Base-by-base conservation (phyloP, 164 flowering plant species). In the Umbellularia californica region DNA sequence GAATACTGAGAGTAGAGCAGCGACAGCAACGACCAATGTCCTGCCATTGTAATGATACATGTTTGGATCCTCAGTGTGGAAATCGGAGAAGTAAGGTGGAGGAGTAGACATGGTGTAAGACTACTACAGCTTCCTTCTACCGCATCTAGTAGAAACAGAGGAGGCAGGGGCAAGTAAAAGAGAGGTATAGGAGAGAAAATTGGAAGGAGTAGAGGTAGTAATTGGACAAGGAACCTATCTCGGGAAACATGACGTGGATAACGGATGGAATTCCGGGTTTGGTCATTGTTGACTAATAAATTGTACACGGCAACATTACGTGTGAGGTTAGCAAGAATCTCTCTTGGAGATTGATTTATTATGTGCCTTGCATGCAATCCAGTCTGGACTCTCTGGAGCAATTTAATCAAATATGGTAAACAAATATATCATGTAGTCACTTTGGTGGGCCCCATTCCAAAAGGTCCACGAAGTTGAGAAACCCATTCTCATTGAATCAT, bases 21-120 rank as follows among this genome's bases (percentile, higher is more conserved):
- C 72, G 15, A 87, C 52, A 5, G 89, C 91, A 0, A 84, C 86
- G 0, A 90, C 81, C 84, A 89, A 72, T 64, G 87, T 70, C 73
- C 83, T 85, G 52, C 80, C 78, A 72, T 86, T 76, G 81, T 81
- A 77, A 0, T 89, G 85, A 70, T 84, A 69, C 3, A n/a, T 0
- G 80, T 77, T 73, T 30, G 80, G 20, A 76, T 66, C 20, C 84
- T n/a, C 23, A 81, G 14, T 35, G 69, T 62, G 79, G 23, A 35
- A 72, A 65, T 62, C 24, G 50, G 65, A 25, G 4, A 68, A 24
- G 27, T 30, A 63, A 27, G 77, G 62, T 41, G 47, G 47, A 47
- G 73, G 72, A 72, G 33, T 69, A 19, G 74, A 68, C 65, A 71
- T 72, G 47, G 10, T 41, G 47, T 1, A 6, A 3, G 35, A 30